Evolutionary conservation across 176 grass and related monocot genomes (phyloP), one percentile per base, ranked within the genome.

Genomic region (Triticum monococcum): DNA sequence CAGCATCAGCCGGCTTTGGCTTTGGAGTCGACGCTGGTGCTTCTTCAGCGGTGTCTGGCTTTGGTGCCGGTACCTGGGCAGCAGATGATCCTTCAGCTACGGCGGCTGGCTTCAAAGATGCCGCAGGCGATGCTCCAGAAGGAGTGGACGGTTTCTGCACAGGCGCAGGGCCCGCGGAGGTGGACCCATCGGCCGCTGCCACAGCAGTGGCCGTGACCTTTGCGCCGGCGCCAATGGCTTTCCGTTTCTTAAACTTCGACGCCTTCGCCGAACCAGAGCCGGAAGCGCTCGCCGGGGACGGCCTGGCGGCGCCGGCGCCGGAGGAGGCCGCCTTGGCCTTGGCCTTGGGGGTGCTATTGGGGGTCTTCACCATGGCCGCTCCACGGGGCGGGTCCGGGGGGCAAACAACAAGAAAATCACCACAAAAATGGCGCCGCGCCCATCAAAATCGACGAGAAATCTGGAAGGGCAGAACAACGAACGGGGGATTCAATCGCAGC

Each of bases 341-440:
- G 54, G 32, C 64, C 82, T 78, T 79, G 64, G 50, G 83, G 13
- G 50, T 61, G 25, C 8, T 72, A 13, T 18, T 50, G 12, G 79
- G 77, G 38, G 41, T 75, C 85, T 84, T 91, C 81, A 88, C 86
- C 81, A 81, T 84, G 77, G 50, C n/a, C 57, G 68, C 48, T 79
- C 57, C 61, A 52, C 8, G 5, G 48, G 68, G 46, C 48, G 68
- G 46, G 64, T 77, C 45, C 30, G 59, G 33, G 30, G 43, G 56
- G 60, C 62, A 85, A 80, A 80, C 77, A 84, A 81, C 13, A 80
- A 80, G 7, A 59, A 65, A 61, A 48, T 37, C 5, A 89, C 36
- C 36, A 77, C 18, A 77, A 76, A 57, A 28, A 18, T 3, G 46
- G 25, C 52, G 59, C 45, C 20, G 14, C 33, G 66, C 75, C 60